A percentile compares a stretch with the other conserved stretches of the same genome.
Conservation (phyloP, 2,329 filamentous ascomycete species). For the Fusarium cyanostomum region DNA sequence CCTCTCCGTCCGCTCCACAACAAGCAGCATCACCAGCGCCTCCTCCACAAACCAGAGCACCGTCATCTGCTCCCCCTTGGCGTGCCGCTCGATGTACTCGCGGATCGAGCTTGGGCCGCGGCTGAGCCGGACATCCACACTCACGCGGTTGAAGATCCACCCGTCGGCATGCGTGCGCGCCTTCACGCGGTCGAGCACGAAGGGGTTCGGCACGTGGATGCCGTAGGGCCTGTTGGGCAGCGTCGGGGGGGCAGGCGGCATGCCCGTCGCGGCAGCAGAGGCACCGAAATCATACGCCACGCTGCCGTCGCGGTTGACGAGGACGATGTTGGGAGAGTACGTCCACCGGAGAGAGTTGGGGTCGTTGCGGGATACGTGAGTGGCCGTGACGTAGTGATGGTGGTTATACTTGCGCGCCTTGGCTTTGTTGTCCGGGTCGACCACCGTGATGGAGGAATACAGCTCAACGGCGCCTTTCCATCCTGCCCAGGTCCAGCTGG, state of each 20-base stretch:
- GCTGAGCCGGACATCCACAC: slow-evolving; percentile 48
- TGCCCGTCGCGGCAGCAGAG: slow-evolving; percentile 6
- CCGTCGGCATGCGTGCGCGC: slow-evolving; percentile 45
- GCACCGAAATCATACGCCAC: slow-evolving; percentile 47
- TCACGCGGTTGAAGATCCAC: slow-evolving; percentile 50
- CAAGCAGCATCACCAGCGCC: slow-evolving; percentile 47
- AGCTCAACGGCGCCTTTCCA: slow-evolving; percentile 49
- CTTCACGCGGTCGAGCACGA: slow-evolving; percentile 49
- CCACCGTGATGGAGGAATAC: slow-evolving; percentile 47
- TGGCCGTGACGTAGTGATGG: slow-evolving; percentile 50
- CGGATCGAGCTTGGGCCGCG: slow-evolving; percentile 43
- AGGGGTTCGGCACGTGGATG: slow-evolving; percentile 47
- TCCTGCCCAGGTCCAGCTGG: slow-evolving; percentile 52
- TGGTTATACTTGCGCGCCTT: slow-evolving; percentile 46
- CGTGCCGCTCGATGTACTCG: slow-evolving; percentile 48
- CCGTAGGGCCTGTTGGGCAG: slow-evolving; percentile 42
- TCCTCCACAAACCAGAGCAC: slow-evolving; percentile 51
- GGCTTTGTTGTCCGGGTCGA: slow-evolving; percentile 43
- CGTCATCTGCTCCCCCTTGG: slow-evolving; percentile 49
- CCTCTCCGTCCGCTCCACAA: slow-evolving; percentile 43
- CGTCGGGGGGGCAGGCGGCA: slow-evolving; percentile 31
- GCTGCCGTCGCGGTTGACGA: slow-evolving; percentile 44
- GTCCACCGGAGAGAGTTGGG: slow-evolving; percentile 45
- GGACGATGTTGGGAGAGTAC: slow-evolving; percentile 47
- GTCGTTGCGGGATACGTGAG: slow-evolving; percentile 48